Conservation (phyloP, 164 flowering plant genomes). For the Cinnamomum chago region DNA sequence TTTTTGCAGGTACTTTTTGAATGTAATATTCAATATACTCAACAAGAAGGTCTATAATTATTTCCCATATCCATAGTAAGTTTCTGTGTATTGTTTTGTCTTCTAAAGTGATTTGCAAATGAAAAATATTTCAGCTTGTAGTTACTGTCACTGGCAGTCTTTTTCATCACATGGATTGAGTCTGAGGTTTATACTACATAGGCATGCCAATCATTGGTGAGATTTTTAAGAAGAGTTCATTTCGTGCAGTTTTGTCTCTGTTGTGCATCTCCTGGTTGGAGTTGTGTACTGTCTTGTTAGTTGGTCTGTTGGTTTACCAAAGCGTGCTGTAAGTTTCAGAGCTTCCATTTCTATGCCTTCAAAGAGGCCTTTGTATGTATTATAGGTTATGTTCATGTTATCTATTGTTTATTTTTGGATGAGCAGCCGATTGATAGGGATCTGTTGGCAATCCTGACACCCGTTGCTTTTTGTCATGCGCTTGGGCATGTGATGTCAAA, state of each 20-base stretch:
- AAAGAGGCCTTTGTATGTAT: neutral
- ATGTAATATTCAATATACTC: conserved; percentile 66
- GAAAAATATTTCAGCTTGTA: neutral
- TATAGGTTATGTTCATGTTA: conserved; percentile 1
- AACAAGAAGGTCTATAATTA: conserved; percentile 72
- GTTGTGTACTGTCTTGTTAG: conserved; percentile 54
- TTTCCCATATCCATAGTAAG: conserved; percentile 74
- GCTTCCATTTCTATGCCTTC: neutral
- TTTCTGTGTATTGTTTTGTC: neutral
- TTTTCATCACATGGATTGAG: neutral
- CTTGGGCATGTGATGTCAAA: conserved; percentile 70
- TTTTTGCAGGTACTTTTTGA: conserved; percentile 54
- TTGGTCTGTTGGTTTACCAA: conserved; percentile 55
- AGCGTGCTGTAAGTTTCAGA: conserved; percentile 55
- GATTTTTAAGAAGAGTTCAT: neutral
- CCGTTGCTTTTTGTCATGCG: conserved; percentile 63
- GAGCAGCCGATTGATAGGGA: conserved; percentile 52
- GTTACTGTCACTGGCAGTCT: neutral
- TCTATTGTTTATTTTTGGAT: neutral
- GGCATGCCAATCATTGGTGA: neutral
- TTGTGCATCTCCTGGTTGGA: conserved; percentile 61
- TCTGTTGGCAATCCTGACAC: conserved; percentile 43
- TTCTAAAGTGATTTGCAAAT: neutral
- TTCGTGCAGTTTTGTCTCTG: conserved; percentile 52
- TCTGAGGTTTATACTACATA: neutral